phyloP scores from a whole-genome alignment of 805 yeast species.

The Candida fluviatilis region DNA sequence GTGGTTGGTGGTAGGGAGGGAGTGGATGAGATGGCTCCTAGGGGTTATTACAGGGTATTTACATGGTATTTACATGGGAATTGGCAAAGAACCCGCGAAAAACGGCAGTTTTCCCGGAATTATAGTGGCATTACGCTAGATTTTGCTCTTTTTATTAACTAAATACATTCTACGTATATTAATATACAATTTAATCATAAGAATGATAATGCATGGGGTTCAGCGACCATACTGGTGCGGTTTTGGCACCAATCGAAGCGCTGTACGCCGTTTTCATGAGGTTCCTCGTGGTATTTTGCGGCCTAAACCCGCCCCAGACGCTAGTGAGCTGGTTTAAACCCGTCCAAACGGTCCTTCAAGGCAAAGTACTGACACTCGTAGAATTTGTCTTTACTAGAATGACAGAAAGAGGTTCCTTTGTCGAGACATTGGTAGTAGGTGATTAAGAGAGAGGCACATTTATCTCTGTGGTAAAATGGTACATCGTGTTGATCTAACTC shows the following conservation, averaged over 20 bases:
- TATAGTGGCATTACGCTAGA: background rate
- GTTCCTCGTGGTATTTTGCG: too few relatives aligned
- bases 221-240: background rate
- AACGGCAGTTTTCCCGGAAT: too few relatives aligned
- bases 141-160: background rate
- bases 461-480: slow-evolving; percentile 42
- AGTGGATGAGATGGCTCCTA: too few relatives aligned
- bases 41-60: too few relatives aligned
- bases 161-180: slow-evolving; percentile 1
- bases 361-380: slow-evolving; percentile 42
- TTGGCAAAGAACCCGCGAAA: too few relatives aligned
- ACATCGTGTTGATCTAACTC: slow-evolving; percentile 39
- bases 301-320: background rate
- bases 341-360: slow-evolving; percentile 39
- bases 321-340: slow-evolving; percentile 11
- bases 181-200: slow-evolving; percentile 3
- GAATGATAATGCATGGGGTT: slow-evolving; percentile 3
- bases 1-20: too few relatives aligned
- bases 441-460: slow-evolving; percentile 41
- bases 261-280: background rate
- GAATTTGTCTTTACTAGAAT: slow-evolving; percentile 36
- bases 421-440: slow-evolving; percentile 40
- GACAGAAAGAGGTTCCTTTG: slow-evolving; percentile 40
- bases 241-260: too few relatives aligned
- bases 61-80: too few relatives aligned